Evolutionary conservation across 257 asterid species (phyloP).

Genomic region (Craterostigma plantagineum): DNA sequence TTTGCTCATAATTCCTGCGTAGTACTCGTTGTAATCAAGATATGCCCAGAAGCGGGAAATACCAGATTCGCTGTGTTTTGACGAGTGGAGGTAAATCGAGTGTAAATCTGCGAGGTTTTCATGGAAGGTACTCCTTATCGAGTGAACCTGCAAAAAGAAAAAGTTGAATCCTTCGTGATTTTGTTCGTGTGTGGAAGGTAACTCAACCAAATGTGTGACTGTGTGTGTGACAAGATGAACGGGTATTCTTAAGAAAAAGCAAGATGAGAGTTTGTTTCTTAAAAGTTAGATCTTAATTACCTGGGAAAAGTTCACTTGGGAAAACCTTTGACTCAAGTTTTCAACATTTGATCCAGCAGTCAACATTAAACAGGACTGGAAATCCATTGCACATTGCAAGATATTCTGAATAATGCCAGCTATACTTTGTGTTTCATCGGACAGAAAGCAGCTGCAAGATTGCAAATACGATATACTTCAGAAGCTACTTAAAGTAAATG

Average conservation of each 20-base stretch:
- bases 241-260: background rate
- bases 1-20: slow-evolving; percentile 23
- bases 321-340: slow-evolving; percentile 16
- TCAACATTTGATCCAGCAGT: slow-evolving; percentile 21
- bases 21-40: slow-evolving; percentile 56
- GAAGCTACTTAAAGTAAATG: no score
- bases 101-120: slow-evolving; percentile 49
- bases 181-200: background rate
- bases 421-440: slow-evolving; percentile 46
- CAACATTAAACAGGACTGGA: slow-evolving; percentile 45
- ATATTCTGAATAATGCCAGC: slow-evolving; percentile 46
- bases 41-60: slow-evolving; percentile 67
- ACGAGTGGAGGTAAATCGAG: slow-evolving; percentile 40
- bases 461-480: background rate
- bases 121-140: slow-evolving; percentile 34
- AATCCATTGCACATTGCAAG: slow-evolving; percentile 76
- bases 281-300: slow-evolving; percentile 18
- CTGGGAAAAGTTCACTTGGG: slow-evolving; percentile 41
- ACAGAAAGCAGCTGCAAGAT: slow-evolving; percentile 77
- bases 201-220: background rate
- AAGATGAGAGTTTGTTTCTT: no score
- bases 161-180: background rate
- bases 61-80: slow-evolving; percentile 56
- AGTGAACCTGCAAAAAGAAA: slow-evolving; percentile 39
- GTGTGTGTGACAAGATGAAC: background rate